Conservation (phyloP, 2,329 filamentous ascomycete species). For the Fonsecaea multimorphosa region DNA sequence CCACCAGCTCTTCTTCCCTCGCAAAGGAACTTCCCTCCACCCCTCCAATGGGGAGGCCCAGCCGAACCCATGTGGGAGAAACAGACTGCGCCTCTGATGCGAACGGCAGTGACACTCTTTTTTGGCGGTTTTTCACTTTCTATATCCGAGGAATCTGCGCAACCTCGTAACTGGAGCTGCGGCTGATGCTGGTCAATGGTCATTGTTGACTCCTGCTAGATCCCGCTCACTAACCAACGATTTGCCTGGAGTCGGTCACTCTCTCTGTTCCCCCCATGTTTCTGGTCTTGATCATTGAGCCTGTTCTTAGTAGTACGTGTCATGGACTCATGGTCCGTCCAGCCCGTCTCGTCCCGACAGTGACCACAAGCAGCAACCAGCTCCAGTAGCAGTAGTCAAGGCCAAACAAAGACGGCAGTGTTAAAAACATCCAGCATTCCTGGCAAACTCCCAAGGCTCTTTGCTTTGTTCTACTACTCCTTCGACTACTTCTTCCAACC, state of each 20-base stretch:
- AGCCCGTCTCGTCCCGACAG: not conserved
- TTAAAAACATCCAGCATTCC: slow-evolving; percentile 1
- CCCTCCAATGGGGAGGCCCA: slow-evolving; percentile 20
- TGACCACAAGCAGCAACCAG: not conserved
- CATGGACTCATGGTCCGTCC: not conserved
- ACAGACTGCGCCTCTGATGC: not conserved
- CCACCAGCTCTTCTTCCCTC: too few relatives aligned
- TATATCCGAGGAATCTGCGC: not conserved
- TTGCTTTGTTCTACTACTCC: slow-evolving; percentile 1
- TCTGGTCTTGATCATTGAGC: slow-evolving; percentile 7
- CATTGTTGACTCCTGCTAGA: too few relatives aligned
- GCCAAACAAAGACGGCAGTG: not conserved
- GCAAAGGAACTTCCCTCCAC: too few relatives aligned
- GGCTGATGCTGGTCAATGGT: too few relatives aligned
- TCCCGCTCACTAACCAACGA: not conserved
- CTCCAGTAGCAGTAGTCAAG: not conserved
- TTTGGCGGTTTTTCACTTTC: too few relatives aligned
- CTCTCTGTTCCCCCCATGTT: not conserved
- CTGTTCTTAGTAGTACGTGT: not conserved
- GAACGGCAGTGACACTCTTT: not conserved
- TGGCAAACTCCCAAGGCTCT: not conserved
- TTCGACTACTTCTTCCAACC: not conserved
- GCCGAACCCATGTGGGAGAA: slow-evolving; percentile 18
- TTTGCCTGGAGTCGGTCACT: not conserved
- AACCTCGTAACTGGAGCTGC: not conserved